Conservation (phyloP, 495 filamentous ascomycete species). For the Symbiotaphrina buchneri region DNA sequence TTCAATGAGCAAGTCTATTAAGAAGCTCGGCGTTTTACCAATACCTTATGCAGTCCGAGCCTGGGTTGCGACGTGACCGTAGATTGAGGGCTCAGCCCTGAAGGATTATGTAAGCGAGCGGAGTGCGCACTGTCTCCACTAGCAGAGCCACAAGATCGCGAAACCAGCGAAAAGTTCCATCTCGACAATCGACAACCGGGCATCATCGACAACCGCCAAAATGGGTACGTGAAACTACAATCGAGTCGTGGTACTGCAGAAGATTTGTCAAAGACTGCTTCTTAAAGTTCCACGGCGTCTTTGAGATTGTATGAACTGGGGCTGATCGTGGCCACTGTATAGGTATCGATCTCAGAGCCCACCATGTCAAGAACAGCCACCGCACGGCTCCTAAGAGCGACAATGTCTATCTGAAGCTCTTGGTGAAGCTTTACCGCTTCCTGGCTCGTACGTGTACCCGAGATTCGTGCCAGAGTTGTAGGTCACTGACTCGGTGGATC, state of each 20-base stretch:
- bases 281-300: neutral
- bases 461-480: conserved; percentile 2
- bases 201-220: conserved; percentile 5
- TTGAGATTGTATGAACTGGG: neutral
- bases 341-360: conserved; percentile 51
- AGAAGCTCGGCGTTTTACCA: no score
- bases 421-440: conserved; percentile 99
- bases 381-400: conserved; percentile 93
- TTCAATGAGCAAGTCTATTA: no score
- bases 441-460: conserved; percentile 55
- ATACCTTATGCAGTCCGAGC: no score
- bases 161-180: neutral
- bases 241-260: neutral
- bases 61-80: no score
- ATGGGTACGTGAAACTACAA: conserved; percentile 7
- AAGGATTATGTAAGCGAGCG: no score
- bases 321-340: conserved; percentile 2
- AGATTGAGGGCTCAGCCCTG: no score
- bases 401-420: conserved; percentile 91
- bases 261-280: neutral
- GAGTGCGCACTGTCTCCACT: neutral
- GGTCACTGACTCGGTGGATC: conserved; percentile 1
- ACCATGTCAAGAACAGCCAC: conserved; percentile 73
- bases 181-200: no score
- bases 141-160: neutral